Evolutionary conservation across 371 early-diverging fungal species (phyloP).

Genomic region (Actinomortierella ambigua): DNA sequence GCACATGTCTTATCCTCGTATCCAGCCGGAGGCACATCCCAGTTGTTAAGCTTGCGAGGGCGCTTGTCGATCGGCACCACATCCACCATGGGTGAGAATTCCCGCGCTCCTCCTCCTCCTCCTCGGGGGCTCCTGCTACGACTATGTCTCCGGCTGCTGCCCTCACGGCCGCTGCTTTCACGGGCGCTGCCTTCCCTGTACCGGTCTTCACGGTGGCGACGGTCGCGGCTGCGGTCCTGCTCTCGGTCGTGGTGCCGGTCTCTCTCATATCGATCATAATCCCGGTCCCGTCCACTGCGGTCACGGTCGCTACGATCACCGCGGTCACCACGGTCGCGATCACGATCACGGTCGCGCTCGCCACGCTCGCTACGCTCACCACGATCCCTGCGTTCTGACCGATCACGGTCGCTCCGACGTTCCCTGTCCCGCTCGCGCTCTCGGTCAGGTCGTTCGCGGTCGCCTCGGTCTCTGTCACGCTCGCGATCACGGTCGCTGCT

Average conservation of each 20-base stretch:
- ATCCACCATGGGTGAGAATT: constrained; percentile 53
- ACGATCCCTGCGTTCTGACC: constrained; percentile 26
- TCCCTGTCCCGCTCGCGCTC: constrained; percentile 47
- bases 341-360: constrained; percentile 2
- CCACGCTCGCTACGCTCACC: constrained; percentile 45
- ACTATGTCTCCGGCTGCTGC: constrained; percentile 48
- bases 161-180: constrained; percentile 48
- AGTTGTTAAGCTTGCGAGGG: constrained; percentile 80
- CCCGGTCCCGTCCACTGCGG: constrained; percentile 48
- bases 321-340: constrained; percentile 2
- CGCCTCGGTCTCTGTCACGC: constrained; percentile 44
- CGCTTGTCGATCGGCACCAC: constrained; percentile 82
- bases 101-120: constrained; percentile 47
- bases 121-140: constrained; percentile 51
- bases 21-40: constrained; percentile 95
- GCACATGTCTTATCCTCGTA: constrained; percentile 88
- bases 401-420: constrained; percentile 44
- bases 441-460: constrained; percentile 41
- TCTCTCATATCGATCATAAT: constrained; percentile 35
- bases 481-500: constrained; percentile 48
- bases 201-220: constrained; percentile 46
- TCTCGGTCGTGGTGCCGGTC: constrained; percentile 22
- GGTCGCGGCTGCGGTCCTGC: constrained; percentile 32
- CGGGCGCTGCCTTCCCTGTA: constrained; percentile 44
- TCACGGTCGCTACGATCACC: constrained; percentile 25